Base-by-base conservation (phyloP, 2,329 filamentous ascomycete species). In the Ophiostoma quercus region DNA sequence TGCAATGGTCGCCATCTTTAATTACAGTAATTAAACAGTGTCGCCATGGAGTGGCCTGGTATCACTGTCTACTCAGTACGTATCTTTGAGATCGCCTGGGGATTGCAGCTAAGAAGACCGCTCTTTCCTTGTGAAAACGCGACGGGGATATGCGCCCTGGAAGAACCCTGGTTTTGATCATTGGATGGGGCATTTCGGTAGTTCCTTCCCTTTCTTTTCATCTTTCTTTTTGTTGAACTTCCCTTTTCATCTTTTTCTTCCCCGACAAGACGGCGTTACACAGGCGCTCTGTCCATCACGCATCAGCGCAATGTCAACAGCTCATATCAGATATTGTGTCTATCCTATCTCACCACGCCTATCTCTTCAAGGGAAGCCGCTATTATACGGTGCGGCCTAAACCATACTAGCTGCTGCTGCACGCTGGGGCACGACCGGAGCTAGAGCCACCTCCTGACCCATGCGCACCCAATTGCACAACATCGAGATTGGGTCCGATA, bases 401-500 rank as follows among this genome's bases (percentile, higher is more conserved):
- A 57, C 22, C 25, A 32, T 16, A 62, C 25, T 62, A 62, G 57
- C 25, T 62, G 57, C 12, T 29, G 57, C 57, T 34, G 57, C 57
- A 62, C 25, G 25, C 25, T 62, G 57, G 51, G 51, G 25, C 57
- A 62, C 22, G 57, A 62, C 25, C 25, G 14, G 25, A 62, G 57
- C 57, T 62, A 62, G 57, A 25, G 25, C 25, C 25, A 34, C 57
- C 57, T 62, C 25, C 14, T 62, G 57, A 62, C 57, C 57, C 57
- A 25, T 62, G 57, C 25, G 14, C 57, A 62, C 57, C n/a, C 51
- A 22, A 57, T 57, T n/a, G 51, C 51, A 57, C 51, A 57, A 32
- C 25, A 62, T 62, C 25, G 57, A 62, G 57, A 62, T 62, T 62
- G 25, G 25, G 57, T 62, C 57, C 22, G 57, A 62, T 62, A 32